Conservation (phyloP, 2,329 filamentous ascomycete species). For the Exserohilum rostratum region DNA sequence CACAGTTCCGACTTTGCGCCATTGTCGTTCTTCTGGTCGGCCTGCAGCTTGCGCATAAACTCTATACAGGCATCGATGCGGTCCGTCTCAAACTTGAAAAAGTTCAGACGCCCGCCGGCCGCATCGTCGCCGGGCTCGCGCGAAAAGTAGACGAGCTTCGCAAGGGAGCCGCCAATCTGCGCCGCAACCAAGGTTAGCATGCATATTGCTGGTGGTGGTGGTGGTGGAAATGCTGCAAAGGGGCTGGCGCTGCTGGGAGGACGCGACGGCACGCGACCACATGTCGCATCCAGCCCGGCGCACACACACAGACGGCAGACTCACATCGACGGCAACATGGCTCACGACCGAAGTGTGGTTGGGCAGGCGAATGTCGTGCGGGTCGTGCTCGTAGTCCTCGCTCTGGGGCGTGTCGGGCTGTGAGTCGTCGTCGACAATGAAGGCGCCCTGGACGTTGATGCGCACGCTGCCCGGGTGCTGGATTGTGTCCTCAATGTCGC, state of each 20-base stretch:
- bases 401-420: slow-evolving; percentile 55
- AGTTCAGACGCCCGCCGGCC: slow-evolving; percentile 88
- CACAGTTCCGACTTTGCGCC: slow-evolving; percentile 76
- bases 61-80: slow-evolving; percentile 91
- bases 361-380: slow-evolving; percentile 91
- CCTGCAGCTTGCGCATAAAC: slow-evolving; percentile 85
- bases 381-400: slow-evolving; percentile 71
- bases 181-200: slow-evolving; percentile 25
- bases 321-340: slow-evolving; percentile 94
- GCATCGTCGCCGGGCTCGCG: slow-evolving; percentile 80
- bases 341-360: slow-evolving; percentile 95
- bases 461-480: slow-evolving; percentile 72
- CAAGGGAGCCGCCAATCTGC: slow-evolving; percentile 92
- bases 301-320: slow-evolving; percentile 50
- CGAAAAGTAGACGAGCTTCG: slow-evolving; percentile 97
- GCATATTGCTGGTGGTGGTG: too few relatives aligned
- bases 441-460: slow-evolving; percentile 96
- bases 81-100: slow-evolving; percentile 95
- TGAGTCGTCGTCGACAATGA: slow-evolving; percentile 86
- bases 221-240: neutral
- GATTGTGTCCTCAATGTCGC: slow-evolving; percentile 60
- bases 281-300: slow-evolving; percentile 18
- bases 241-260: neutral
- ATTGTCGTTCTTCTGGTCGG: slow-evolving; percentile 78
- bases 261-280: slow-evolving; percentile 12